Evolutionary conservation across 768 basidiomycete species (phyloP), one percentile per base, ranked within the genome.

Genomic region (Mycena rosella): DNA sequence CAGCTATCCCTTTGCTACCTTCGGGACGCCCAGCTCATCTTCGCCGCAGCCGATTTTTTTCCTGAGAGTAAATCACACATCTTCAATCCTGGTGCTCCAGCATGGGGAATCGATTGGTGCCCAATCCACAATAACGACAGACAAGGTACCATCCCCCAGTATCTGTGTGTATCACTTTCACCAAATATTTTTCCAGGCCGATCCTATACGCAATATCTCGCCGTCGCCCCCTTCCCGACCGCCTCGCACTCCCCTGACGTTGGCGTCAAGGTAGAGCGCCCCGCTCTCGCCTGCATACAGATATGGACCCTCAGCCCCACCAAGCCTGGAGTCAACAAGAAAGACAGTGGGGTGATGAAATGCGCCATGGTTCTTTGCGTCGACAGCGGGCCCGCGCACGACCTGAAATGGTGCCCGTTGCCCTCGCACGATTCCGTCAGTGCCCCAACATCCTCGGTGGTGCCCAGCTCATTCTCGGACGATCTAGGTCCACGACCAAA

Each of bases 91-190:
- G 98, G 98, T 8, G 93, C 91, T 3, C 92, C 95, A 0, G 92
- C 94, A n/a, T 95, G 93, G 90, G 94, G 90, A 3, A 74, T 97
- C 38, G 95, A 96, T 70, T 99, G 96, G 96, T 96, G 96, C 77
- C 97, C 98, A 4, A 88, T 91, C 26, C 85, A 91, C 67, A 78
- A 82, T 24, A 80, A 84, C 38, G 89, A 90, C 54, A 84, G 88
- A 42, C 68, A 79, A 53, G 75, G 93, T 93, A 72, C 71, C 84
- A 74, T 10, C 2, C 26, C n/a, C 34, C 34, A 56, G 53, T 49
- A 17, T 27, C 17, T 15, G 40, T 44, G n/a, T 49, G 40, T 59
- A 8, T 34, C 24, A 10, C 15, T 58, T 56, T 59, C 36, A 47
- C 57, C 54, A 32, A 40, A 24, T 27, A 3, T 36, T 34, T n/a